phyloP scores from a whole-genome alignment of 2,329 filamentous ascomycete genomes.

The Ilyonectria destructans region DNA sequence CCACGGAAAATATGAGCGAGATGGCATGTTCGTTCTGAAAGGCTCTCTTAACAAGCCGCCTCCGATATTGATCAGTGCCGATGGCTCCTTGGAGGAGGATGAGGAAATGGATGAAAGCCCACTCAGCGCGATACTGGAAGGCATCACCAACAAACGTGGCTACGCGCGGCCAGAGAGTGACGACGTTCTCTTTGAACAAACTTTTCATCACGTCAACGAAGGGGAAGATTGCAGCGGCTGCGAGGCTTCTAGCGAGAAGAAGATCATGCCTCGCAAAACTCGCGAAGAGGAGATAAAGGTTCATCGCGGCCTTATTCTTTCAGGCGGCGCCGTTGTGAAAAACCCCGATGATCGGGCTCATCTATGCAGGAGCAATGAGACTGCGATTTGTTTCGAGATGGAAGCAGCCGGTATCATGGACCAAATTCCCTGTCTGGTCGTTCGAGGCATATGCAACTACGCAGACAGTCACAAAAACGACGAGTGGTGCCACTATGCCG shows the following conservation, averaged over 20 bases:
- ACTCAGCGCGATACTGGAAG: not conserved
- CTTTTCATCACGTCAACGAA: not conserved
- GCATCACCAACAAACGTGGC: not conserved
- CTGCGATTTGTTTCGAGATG: conserved; percentile 35
- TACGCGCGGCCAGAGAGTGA: conserved; percentile 4
- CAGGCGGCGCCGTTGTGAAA: not conserved
- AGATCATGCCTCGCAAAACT: not conserved
- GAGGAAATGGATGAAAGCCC: not conserved
- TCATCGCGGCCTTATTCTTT: conserved; percentile 10
- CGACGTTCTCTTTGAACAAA: not conserved
- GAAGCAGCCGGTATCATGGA: conserved; percentile 36
- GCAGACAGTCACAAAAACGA: conserved; percentile 57
- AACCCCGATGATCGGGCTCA: not conserved
- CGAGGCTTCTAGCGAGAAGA: not conserved
- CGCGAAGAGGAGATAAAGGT: not conserved
- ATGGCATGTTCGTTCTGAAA: not conserved
- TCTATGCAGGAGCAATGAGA: not conserved
- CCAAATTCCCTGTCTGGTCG: conserved; percentile 50
- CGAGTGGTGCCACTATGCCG: conserved; percentile 55
- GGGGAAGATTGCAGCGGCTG: not conserved
- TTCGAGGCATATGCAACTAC: conserved; percentile 57
- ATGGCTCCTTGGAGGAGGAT: not conserved
- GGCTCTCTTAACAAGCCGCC: not conserved
- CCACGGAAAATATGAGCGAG: not conserved
- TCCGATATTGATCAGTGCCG: not conserved